Evolutionary conservation across 192 early-diverging fungal species (phyloP), one percentile per base, ranked within the genome.

Genomic region (Coemansia sp.): DNA sequence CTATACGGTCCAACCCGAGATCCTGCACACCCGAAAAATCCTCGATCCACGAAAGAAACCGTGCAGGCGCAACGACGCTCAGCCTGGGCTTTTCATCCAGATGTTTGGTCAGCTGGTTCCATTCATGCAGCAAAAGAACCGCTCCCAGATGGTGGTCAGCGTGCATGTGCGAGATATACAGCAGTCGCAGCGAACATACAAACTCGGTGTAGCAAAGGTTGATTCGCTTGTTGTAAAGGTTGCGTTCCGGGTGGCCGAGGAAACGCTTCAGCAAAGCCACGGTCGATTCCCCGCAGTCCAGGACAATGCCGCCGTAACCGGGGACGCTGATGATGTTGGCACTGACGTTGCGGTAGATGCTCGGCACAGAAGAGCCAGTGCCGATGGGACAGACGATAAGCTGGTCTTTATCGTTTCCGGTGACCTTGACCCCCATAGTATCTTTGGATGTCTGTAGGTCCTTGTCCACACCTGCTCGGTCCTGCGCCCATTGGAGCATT

Each of bases 81-180:
- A 84, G 51, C 2, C 84, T 67, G n/a, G 72, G 64, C 36, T 25
- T 36, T 4, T 29, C 54, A 1, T 48, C 50, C 62, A 68, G 20
- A 14, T 48, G 5, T 4, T 36, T 60, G 25, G 82, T 83, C 48
- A 91, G 83, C 82, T 87, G 64, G 60, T 81, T 86, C 87, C 93
- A 89, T 58, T 86, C 84, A 20, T 72, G 80, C 58, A 99, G 76
- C 45, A 99, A 61, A 29, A 86, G 72, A 5, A 93, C 79, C 4
- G 89, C 77, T 3, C 97, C 97, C 20, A 99, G 76, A 72, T 98
- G 97, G 67, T 99, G 97, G 76, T 99, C 97, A 29, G 96, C 97
- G 74, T 99, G 97, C 82, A 99, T 76, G 72, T 99, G 97, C 38
- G 94, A 96, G 8, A 99, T 84, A 77, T 94, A 97, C 56, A 99